Percentiles rank a stretch among this genome's conserved stretches.
phyloP scores from a whole-genome alignment of 2,329 filamentous ascomycete species.

The Sclerotinia spermophila region DNA sequence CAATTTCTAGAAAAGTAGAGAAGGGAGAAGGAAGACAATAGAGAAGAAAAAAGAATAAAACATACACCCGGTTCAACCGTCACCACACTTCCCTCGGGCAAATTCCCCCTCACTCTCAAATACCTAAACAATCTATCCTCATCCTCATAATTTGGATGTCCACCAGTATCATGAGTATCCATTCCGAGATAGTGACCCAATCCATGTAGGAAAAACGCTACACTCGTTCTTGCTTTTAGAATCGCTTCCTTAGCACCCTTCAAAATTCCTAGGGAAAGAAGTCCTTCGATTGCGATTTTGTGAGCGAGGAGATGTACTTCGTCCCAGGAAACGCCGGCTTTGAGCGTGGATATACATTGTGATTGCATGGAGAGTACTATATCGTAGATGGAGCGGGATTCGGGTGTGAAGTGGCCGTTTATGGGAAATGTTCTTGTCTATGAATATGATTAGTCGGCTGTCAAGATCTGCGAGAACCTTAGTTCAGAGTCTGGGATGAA shows the following conservation, averaged over 20 bases:
- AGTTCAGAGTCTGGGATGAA: not conserved
- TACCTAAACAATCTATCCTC: slow-evolving; percentile 83
- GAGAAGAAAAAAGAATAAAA: slow-evolving; percentile 38
- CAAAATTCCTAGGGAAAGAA: slow-evolving; percentile 73
- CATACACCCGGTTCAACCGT: slow-evolving; percentile 90
- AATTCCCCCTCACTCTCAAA: slow-evolving; percentile 68
- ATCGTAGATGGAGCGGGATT: slow-evolving; percentile 72
- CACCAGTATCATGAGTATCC: slow-evolving; percentile 86
- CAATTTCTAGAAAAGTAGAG: not conserved
- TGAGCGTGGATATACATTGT: slow-evolving; percentile 68
- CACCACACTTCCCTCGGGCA: slow-evolving; percentile 78
- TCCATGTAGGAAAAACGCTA: slow-evolving; percentile 89
- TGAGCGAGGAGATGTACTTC: slow-evolving; percentile 78
- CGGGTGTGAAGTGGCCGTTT: slow-evolving; percentile 63
- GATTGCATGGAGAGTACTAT: slow-evolving; percentile 86
- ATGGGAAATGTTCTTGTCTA: slow-evolving; percentile 86
- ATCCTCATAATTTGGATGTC: slow-evolving; percentile 74
- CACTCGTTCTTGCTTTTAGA: slow-evolving; percentile 72
- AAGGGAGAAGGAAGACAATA: not conserved
- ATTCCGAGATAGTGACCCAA: slow-evolving; percentile 88
- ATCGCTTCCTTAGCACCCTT: slow-evolving; percentile 67
- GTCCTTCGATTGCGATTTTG: slow-evolving; percentile 73
- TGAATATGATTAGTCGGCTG: slow-evolving; percentile 2
- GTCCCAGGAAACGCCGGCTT: slow-evolving; percentile 74
- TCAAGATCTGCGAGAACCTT: not conserved